Evolutionary conservation across 306 rosid genomes (phyloP).

Genomic region (Spatholobus suberectus): DNA sequence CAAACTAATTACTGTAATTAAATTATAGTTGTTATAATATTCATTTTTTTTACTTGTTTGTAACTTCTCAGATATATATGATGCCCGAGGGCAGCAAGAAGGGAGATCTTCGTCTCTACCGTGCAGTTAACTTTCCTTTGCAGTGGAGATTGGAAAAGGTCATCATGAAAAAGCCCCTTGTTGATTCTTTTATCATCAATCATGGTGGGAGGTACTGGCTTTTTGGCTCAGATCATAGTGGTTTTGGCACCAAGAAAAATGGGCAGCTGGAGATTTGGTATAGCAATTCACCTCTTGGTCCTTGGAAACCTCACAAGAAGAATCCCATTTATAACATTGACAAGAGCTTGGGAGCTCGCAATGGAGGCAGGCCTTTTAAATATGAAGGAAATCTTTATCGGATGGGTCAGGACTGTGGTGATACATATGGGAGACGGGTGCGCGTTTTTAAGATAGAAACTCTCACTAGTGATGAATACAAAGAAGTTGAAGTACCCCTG

Average conservation of each 20-base stretch:
- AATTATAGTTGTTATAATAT: not conserved
- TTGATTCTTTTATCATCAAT: conserved; percentile 73
- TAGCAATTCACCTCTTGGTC: conserved; percentile 87
- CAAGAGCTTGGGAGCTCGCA: conserved; percentile 91
- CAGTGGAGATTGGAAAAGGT: conserved; percentile 86
- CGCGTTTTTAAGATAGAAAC: conserved; percentile 81
- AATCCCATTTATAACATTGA: conserved; percentile 82
- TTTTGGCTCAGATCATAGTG: conserved; percentile 93
- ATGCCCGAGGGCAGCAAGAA: conserved; percentile 88
- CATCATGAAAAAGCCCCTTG: conserved; percentile 80
- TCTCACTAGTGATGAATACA: conserved; percentile 70
- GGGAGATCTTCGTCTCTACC: conserved; percentile 93
- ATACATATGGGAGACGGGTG: conserved; percentile 83
- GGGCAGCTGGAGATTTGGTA: conserved; percentile 97
- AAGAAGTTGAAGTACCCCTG: conserved; percentile 80
- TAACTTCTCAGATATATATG: conserved; percentile 81
- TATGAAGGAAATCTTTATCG: conserved; percentile 83
- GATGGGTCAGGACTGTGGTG: conserved; percentile 93
- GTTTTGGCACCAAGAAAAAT: conserved; percentile 82
- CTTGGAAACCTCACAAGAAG: conserved; percentile 89
- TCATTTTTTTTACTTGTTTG: conserved; percentile 24
- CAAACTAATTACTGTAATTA: conserved; percentile 10
- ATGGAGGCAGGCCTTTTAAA: conserved; percentile 94
- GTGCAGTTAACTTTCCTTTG: conserved; percentile 78
- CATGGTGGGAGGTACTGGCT: conserved; percentile 79